Evolutionary conservation across 768 basidiomycete genomes (phyloP), one percentile per base, ranked within the genome.

Genomic region (Hypholoma fasciculare): DNA sequence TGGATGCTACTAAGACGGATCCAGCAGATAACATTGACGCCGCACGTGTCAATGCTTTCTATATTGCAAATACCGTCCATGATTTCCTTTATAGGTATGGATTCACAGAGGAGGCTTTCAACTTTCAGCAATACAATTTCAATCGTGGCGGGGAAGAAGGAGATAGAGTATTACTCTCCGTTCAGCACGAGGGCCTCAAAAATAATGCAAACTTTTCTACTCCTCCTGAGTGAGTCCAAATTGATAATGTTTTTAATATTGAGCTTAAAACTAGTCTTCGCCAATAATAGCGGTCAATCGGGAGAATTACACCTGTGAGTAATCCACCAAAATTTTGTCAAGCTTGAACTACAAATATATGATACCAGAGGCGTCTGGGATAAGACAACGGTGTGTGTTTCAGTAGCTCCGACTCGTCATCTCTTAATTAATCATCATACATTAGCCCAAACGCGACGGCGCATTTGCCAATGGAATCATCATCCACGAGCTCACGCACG

Each of bases 381-480:
- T 7, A 34, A 34, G 30, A 34, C 30, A 9, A 3, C 30, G 6
- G 30, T 34, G 2, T 1, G 30, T 34, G 30, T 3, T 34, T 34
- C 6, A 34, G 30, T 34, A 30, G 4, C 27, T n/a, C n/a, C n/a
- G n/a, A n/a, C n/a, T n/a, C n/a, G n/a, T n/a, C n/a, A n/a, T n/a
- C n/a, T n/a, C n/a, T n/a, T n/a, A n/a, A n/a, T n/a, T n/a, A n/a
- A n/a, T n/a, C n/a, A n/a, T n/a, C n/a, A n/a, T n/a, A n/a, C n/a
- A 34, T 34, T 5, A 81, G 67, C 83, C 84, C n/a, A 71, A 79
- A 65, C 79, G 87, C 43, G 87, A 89, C 52, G 87, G 86, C 27
- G 80, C 85, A 16, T 70, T 88, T 20, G 85, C 87, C 63, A 85
- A 85, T 63, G 86, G 86, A 63, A 82, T 79, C 55, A 68, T 80